Conservation (phyloP, 371 early-diverging fungal genomes). For the Lichtheimia ornata region DNA sequence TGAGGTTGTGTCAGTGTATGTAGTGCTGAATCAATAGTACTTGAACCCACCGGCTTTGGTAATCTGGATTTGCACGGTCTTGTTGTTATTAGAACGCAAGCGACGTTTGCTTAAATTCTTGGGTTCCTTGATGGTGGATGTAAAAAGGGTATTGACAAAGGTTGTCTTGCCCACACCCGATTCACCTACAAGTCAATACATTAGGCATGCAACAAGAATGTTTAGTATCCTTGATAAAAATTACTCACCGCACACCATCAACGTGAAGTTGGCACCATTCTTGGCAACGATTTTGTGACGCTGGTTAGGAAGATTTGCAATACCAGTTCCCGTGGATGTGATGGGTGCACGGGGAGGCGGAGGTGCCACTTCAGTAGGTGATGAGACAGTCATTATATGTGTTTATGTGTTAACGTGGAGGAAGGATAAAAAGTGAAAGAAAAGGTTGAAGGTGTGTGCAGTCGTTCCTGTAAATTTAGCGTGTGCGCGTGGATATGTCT, state of each 20-base stretch:
- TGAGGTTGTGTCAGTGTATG: no score
- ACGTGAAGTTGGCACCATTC: conserved; percentile 91
- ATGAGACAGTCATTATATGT: conserved; percentile 21
- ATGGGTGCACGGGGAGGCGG: conserved; percentile 47
- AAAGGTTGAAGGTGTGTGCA: neutral
- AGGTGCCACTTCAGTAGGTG: conserved; percentile 35
- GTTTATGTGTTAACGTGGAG: neutral
- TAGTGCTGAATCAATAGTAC: no score
- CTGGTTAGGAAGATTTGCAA: conserved; percentile 98
- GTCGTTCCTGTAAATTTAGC: no score
- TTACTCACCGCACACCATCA: conserved; percentile 94
- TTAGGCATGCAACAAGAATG: no score
- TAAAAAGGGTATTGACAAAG: conserved; percentile 79
- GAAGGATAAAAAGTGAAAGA: no score
- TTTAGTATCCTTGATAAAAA: conserved; percentile 12
- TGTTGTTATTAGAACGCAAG: conserved; percentile 48
- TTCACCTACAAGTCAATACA: conserved; percentile 20
- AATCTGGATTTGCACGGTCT: conserved; percentile 65
- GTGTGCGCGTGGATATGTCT: no score
- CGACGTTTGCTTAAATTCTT: conserved; percentile 40
- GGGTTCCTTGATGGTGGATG: conserved; percentile 61
- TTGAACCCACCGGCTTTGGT: conserved; percentile 35
- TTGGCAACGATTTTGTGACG: conserved; percentile 94
- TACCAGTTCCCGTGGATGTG: conserved; percentile 82
- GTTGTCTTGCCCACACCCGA: conserved; percentile 73